Evolutionary conservation across 768 basidiomycete species (phyloP), one percentile per base, ranked within the genome.

Genomic region (Boletus rubroflammeus): DNA sequence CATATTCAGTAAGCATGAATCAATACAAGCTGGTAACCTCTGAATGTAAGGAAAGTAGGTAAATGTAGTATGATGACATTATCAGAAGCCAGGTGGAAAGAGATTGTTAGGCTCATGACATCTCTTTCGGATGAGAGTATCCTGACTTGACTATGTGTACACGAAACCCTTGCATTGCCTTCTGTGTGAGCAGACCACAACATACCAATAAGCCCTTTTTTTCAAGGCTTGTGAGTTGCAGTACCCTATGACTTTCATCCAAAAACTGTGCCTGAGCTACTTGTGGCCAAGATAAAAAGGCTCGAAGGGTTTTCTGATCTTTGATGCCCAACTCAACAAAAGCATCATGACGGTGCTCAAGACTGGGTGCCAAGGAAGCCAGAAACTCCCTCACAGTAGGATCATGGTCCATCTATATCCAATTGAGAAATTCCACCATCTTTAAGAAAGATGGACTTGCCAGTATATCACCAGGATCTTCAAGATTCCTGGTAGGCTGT

Each of bases 251-350:
- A 5, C 35, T 42, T 13, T 60, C 59, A 17, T 60, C 51, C 21
- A 71, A 35, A 43, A 65, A 64, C 28, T 56, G 47, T 2, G 47
- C n/a, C 35, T 61, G 65, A 1, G 32, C 29, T 4, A 9, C 38
- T 28, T 54, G 56, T 6, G 61, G 59, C 66, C 68, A 70, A 15
- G 54, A 53, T 17, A 66, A n/a, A 50, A 71, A 64, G 28, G 54
- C 61, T 13, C 45, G 42, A 36, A 69, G 53, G 6, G 60, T 65
- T 40, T 46, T 39, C 54, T 51, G 34, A 28, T 67, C 59, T 40
- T 60, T 59, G 46, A 71, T 43, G 25, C 67, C 69, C 44, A 69
- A 41, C 45, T 41, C 19, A 5, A 42, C 25, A 32, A 71, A 66
- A 11, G 53, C 59, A 46, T 58, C 52, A 6, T 61, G 28, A 35